Conservation (phyloP, 2,329 filamentous ascomycete genomes). For the Clonostachys rosea region DNA sequence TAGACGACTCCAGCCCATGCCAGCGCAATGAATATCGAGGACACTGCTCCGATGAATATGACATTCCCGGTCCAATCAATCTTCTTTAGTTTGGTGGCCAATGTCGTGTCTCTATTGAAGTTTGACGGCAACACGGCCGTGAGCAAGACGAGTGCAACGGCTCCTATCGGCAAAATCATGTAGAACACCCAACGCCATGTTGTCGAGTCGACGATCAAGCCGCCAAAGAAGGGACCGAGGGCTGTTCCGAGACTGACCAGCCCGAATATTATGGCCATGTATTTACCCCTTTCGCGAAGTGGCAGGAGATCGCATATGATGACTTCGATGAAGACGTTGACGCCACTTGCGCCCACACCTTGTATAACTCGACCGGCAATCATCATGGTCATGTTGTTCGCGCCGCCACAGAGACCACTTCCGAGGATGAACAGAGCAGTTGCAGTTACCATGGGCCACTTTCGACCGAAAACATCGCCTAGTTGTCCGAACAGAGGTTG, state of each 20-base stretch:
- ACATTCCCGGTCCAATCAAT: conserved; percentile 35
- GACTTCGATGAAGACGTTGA: conserved; percentile 23
- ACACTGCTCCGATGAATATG: conserved; percentile 26
- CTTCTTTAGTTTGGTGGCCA: conserved; percentile 7
- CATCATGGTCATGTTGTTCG: conserved; percentile 1
- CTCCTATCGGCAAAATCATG: conserved; percentile 27
- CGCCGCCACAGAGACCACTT: conserved; percentile 8
- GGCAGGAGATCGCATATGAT: conserved; percentile 39
- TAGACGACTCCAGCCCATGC: conserved; percentile 48
- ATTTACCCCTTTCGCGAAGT: conserved; percentile 37
- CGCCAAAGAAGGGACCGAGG: conserved; percentile 21
- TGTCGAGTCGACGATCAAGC: conserved; percentile 5
- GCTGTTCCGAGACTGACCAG: conserved; percentile 23
- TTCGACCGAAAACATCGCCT: conserved; percentile 44
- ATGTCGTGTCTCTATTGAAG: conserved; percentile 6
- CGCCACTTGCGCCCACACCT: conserved; percentile 32
- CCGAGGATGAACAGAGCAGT: conserved; percentile 13
- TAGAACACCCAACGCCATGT: conserved; percentile 28
- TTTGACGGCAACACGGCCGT: conserved; percentile 14
- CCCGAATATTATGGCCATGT: conserved; percentile 22
- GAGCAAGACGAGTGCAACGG: conserved; percentile 9
- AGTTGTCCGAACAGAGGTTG: conserved; percentile 44
- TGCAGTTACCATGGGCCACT: conserved; percentile 24
- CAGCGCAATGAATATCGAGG: conserved; percentile 40
- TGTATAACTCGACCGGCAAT: conserved; percentile 35